phyloP scores from a whole-genome alignment of 1,139 yeast genomes.

The Protomyces macrosporus region DNA sequence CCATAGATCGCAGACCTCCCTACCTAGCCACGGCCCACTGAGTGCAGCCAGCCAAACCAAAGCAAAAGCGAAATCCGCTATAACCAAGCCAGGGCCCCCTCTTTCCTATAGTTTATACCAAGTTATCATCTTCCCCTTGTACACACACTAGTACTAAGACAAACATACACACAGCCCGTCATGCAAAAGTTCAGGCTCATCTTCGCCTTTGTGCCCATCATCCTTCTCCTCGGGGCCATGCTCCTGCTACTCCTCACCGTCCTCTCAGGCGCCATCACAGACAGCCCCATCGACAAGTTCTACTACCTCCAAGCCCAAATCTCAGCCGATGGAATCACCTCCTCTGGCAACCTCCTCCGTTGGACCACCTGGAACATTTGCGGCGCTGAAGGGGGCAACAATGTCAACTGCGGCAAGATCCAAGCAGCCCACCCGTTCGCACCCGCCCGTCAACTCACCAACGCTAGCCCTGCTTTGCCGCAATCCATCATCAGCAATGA shows the following conservation, averaged over 20 bases:
- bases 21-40: no score
- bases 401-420: slow-evolving; percentile 46
- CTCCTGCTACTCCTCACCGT: slow-evolving; percentile 57
- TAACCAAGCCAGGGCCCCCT: no score
- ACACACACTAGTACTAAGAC: no score
- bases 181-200: slow-evolving; percentile 21
- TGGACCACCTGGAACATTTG: slow-evolving; percentile 74
- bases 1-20: no score
- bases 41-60: no score
- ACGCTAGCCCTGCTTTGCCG: slow-evolving; percentile 47
- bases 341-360: slow-evolving; percentile 44
- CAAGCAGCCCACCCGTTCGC: slow-evolving; percentile 63
- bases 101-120: no score
- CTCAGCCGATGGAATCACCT: slow-evolving; percentile 44
- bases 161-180: neutral
- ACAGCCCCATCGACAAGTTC: slow-evolving; percentile 50
- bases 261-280: slow-evolving; percentile 55
- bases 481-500: slow-evolving; percentile 45
- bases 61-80: no score
- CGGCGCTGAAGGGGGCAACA: slow-evolving; percentile 45
- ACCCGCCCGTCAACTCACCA: slow-evolving; percentile 53
- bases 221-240: slow-evolving; percentile 36
- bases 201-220: slow-evolving; percentile 12
- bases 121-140: no score
- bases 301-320: slow-evolving; percentile 73